Percentiles rank a stretch among this genome's conserved stretches.
These are phyloP conservation scores for Serendipita sp. DNA, from an alignment of 768 basidiomycete species.

Conservation along the genomic window DNA sequence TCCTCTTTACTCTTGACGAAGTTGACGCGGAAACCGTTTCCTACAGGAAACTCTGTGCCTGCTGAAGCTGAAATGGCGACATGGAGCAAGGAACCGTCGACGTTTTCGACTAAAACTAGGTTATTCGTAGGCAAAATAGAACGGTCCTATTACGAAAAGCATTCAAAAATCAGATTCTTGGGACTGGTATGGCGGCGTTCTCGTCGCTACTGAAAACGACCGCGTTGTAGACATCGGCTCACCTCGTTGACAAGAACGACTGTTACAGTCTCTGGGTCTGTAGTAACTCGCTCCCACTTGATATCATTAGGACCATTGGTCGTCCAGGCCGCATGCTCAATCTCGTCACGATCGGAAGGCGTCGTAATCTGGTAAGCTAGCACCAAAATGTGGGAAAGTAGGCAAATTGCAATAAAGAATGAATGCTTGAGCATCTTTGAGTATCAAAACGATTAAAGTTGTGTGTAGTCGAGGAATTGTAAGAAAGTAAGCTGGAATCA, in stretches of 20 bases:
- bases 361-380: constrained; percentile 42
- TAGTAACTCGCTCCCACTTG: constrained; percentile 46
- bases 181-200: neutral
- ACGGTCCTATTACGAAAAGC: constrained; percentile 19
- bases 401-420: neutral
- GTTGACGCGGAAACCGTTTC: constrained; percentile 53
- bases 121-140: constrained; percentile 17
- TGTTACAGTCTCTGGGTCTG: constrained; percentile 55
- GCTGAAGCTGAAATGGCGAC: constrained; percentile 36
- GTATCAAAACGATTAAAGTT: no score
- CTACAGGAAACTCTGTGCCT: constrained; percentile 44
- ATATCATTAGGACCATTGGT: constrained; percentile 36
- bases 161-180: neutral
- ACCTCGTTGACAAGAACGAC: constrained; percentile 51
- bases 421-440: neutral
- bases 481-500: no score
- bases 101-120: constrained; percentile 39
- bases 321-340: constrained; percentile 34
- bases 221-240: constrained; percentile 11
- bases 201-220: no score
- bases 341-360: constrained; percentile 22
- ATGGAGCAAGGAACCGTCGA: constrained; percentile 30
- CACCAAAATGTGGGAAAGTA: neutral
- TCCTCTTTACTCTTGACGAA: constrained; percentile 35
- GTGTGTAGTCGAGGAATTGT: no score